Evolutionary conservation across 371 early-diverging fungal species (phyloP), one percentile per base, ranked within the genome.

Genomic region (Gilbertella persicaria): DNA sequence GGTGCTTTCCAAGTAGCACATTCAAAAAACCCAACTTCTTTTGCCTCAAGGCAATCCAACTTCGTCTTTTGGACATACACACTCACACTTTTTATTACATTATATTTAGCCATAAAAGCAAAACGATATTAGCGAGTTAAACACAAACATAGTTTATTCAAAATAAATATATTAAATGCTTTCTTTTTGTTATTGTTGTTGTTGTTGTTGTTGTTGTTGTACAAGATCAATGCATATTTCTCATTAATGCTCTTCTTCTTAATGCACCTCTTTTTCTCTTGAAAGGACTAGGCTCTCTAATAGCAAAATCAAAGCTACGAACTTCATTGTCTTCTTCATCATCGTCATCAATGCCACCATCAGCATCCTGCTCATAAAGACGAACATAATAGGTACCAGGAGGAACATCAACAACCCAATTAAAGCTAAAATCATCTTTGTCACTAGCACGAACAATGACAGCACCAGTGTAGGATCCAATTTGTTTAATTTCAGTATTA

Each of bases 1-100:
- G 60, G 60, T 8, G 50, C 39, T 0, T 60, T 53, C 20, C 60
- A 60, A 43, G 41, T 60, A 30, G 19, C 53, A 0, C 60, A 60
- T 7, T n/a, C 7, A 3, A 41, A 3, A 20, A 40, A 28, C 13
- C 55, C 38, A 25, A 42, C 30, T 25, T 47, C 47, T 0, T 36
- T 48, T 9, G 25, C 42, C 3, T 17, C 58, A 30, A 1, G 3
- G 23, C 43, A 23, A n/a, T 10, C 26, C 20, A 45, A 45, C 20
- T 10, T 45, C 13, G 8, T 45, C 10, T 26, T 45, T 28, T 45
- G 45, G 45, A 16, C 19, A 5, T 33, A 10, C 13, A 28, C 28
- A 5, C 10, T 33, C 8, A 9, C n/a, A n/a, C n/a, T n/a, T n/a
- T n/a, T n/a, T n/a, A n/a, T n/a, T n/a, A n/a, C n/a, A n/a, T n/a